Evolutionary conservation across 371 early-diverging fungal genomes (phyloP), one percentile per base, ranked within the genome.

Genomic region (Apophysomyces trapeziformis): DNA sequence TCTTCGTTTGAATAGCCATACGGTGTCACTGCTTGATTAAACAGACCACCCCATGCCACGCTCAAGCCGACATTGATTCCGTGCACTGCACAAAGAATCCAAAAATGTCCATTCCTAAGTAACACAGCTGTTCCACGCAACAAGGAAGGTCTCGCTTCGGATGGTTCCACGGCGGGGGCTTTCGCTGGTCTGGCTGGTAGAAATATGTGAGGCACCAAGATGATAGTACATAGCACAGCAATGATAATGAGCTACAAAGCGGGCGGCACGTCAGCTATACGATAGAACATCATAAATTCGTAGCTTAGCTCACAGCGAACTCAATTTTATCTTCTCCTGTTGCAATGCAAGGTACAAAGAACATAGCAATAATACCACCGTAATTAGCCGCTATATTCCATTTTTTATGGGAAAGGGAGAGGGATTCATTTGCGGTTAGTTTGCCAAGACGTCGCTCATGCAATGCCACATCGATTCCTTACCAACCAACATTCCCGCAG

Each of bases 1-100:
- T 88, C 80, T 38, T 74, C 78, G 47, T 88, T 77, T 1, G 78
- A 64, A 67, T 90, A 91, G 12, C 89, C 90, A 68, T 85, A 90
- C 13, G 91, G 91, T 14, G 71, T 70, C 12, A 89, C 73, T 57
- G 86, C 87, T 65, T 86, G 83, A 37, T 83, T 79, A 64, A 89
- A 79, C 8, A 89, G 71, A 13, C 87, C 88, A 16, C 84, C 79
- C 76, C 86, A 85, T 47, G 87, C 83, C 60, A 87, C 86, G 68
- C 88, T 89, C 58, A 87, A 73, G 4, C 90, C 91, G 57, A 89
- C 78, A 66, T 86, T 81, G 36, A 84, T 68, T 12, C 86, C 85
- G 66, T 88, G 86, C 56, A 86, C 62, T 38, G 79, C 65, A 61
- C 79, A 77, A 32, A 91, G 68, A 44, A 88, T 75, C 58, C 83